Conservation (phyloP, 495 filamentous ascomycete species). For the Trypethelium eluteriae region DNA sequence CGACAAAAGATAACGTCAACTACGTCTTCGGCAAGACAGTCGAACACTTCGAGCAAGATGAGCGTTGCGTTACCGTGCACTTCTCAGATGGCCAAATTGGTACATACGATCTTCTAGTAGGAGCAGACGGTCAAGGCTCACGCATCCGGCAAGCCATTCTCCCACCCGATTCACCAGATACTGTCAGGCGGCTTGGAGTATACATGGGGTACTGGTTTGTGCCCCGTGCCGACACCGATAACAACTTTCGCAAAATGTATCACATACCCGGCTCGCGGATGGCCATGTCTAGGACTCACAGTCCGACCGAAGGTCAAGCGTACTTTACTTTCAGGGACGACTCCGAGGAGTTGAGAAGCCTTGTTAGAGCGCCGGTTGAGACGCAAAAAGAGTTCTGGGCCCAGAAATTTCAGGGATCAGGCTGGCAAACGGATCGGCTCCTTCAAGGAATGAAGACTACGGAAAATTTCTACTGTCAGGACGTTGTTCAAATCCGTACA, state of each 20-base stretch:
- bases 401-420: constrained; percentile 4
- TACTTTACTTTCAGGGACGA: constrained; percentile 34
- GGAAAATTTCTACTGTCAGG: constrained; percentile 23
- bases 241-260: constrained; percentile 29
- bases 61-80: constrained; percentile 18
- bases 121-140: constrained; percentile 26
- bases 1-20: constrained; percentile 29
- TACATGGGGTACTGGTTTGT: constrained; percentile 27
- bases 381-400: constrained; percentile 34
- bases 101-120: constrained; percentile 26
- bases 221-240: constrained; percentile 29
- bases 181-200: constrained; percentile 14
- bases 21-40: constrained; percentile 34
- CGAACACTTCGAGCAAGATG: constrained; percentile 17
- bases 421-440: constrained; percentile 9
- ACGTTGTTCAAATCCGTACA: constrained; percentile 25
- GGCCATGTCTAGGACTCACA: constrained; percentile 39
- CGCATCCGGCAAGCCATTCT: constrained; percentile 17
- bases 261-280: constrained; percentile 31
- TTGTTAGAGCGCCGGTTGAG: constrained; percentile 17
- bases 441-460: constrained; percentile 11
- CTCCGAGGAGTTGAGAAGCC: constrained; percentile 27
- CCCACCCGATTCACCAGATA: constrained; percentile 6
- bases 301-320: constrained; percentile 34
- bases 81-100: constrained; percentile 22